Evolutionary conservation across 345 rosid genomes (phyloP).

Genomic region (Lepidium sativum): DNA sequence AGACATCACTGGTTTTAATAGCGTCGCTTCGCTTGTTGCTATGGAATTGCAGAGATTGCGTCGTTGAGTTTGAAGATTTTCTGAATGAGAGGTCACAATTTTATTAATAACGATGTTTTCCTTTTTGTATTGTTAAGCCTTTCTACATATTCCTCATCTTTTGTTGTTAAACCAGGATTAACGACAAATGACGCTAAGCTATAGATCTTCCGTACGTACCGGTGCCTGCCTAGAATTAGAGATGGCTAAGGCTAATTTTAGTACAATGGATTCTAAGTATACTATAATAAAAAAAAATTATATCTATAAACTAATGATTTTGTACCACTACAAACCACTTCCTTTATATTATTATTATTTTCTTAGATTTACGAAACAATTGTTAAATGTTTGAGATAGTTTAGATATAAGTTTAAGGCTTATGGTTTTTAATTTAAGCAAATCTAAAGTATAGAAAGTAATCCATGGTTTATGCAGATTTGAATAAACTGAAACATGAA

Average conservation of each 20-base stretch:
- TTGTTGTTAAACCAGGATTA: background rate
- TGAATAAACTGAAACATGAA: background rate
- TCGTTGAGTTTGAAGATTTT: conserved; percentile 38
- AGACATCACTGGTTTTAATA: conserved; percentile 37
- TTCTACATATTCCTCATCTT: background rate
- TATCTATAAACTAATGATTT: too few relatives aligned
- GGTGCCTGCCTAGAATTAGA: too few relatives aligned
- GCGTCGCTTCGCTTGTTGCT: conserved; percentile 48
- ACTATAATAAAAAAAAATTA: too few relatives aligned
- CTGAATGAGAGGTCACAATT: background rate
- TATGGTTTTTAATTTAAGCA: background rate
- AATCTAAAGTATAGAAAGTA: background rate
- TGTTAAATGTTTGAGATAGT: background rate
- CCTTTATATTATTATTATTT: background rate
- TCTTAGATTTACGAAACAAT: background rate
- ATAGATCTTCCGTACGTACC: conserved; percentile 5
- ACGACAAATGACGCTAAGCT: background rate
- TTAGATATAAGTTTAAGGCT: background rate
- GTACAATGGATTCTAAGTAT: background rate
- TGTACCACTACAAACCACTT: background rate
- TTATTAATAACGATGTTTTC: background rate
- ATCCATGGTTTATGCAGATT: background rate
- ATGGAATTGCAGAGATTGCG: conserved; percentile 73
- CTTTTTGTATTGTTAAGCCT: background rate
- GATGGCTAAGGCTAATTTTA: too few relatives aligned